Conservation (phyloP, 768 basidiomycete genomes). For the Suillus placidus region DNA sequence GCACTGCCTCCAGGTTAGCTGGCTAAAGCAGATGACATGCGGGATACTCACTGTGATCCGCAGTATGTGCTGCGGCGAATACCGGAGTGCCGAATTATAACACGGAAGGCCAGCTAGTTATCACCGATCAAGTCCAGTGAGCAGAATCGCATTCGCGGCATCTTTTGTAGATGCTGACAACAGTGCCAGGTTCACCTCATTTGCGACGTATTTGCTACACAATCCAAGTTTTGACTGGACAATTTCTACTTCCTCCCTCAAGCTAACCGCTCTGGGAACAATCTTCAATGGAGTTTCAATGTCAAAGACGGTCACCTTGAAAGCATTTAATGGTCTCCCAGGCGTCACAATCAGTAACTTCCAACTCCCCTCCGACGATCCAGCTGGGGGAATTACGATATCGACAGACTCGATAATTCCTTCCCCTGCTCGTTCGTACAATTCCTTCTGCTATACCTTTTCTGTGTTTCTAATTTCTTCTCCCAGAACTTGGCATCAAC, state of each 20-base stretch:
- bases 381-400: slow-evolving; percentile 69
- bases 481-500: slow-evolving; percentile 66
- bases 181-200: slow-evolving; percentile 56
- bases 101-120: slow-evolving; percentile 53
- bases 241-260: slow-evolving; percentile 64
- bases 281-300: slow-evolving; percentile 68
- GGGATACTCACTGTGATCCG: slow-evolving; percentile 1
- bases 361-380: slow-evolving; percentile 66
- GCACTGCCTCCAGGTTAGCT: slow-evolving; percentile 56
- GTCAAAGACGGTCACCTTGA: slow-evolving; percentile 61
- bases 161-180: slow-evolving; percentile 5
- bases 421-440: slow-evolving; percentile 62
- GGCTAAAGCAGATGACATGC: background rate
- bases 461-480: slow-evolving; percentile 25
- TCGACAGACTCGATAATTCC: slow-evolving; percentile 69
- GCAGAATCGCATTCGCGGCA: slow-evolving; percentile 21
- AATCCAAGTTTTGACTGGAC: slow-evolving; percentile 69
- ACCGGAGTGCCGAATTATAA: slow-evolving; percentile 65
- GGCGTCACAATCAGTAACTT: slow-evolving; percentile 75
- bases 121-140: slow-evolving; percentile 53
- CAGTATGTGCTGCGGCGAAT: slow-evolving; percentile 71
- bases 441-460: background rate
- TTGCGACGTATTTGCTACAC: slow-evolving; percentile 67
- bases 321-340: slow-evolving; percentile 71
- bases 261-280: slow-evolving; percentile 66